Base-by-base conservation (phyloP, 352 stramenopile species). In the Phytopythium vexans region DNA sequence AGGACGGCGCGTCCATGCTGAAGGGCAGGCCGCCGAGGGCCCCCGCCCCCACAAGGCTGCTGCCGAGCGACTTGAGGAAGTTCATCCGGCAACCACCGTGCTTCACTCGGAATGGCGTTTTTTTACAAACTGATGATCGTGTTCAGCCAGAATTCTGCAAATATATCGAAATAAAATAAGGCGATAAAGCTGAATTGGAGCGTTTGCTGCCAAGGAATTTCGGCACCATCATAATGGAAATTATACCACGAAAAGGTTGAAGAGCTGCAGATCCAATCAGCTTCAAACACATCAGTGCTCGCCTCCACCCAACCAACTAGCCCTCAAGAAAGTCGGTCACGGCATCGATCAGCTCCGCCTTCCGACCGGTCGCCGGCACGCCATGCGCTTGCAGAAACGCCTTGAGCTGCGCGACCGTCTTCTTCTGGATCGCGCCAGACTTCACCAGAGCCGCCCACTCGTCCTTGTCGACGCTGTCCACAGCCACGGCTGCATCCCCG, bases 51-150 rank as follows among this genome's bases (percentile, higher is more conserved):
- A 93, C 82, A 40, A 91, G 71, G 33, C 78, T 64, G 36, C 80
- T 66, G 31, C 82, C 82, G 31, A 93, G 72, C 37, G 82, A 87
- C 78, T 95, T 95, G 61, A 95, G 77, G 66, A 95, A 95, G 68
- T 95, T 92, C 85, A 95, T 95, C 21, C n/a, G 15, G 21, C 21
- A 27, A 27, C 21, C 21, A 27, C 21, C 21, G 21, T 27, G 21
- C 21, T 27, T 27, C 21, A 27, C 21, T 27, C 21, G 2, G 21
- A 27, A 27, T 27, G 21, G 21, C 21, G 21, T 27, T 27, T 27
- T 27, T 27, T 27, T 27, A 27, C 21, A 27, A 27, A 27, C 1
- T 27, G 21, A 1, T 27, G 21, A 27, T 27, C 21, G 21, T 27
- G 21, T 27, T 27, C 21, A 27, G 21, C 21, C 21, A 27, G 21